A percentile compares a stretch with the other conserved stretches of the same genome.
Conservation (phyloP, 2,329 filamentous ascomycete genomes). For the Biscogniauxia marginata region DNA sequence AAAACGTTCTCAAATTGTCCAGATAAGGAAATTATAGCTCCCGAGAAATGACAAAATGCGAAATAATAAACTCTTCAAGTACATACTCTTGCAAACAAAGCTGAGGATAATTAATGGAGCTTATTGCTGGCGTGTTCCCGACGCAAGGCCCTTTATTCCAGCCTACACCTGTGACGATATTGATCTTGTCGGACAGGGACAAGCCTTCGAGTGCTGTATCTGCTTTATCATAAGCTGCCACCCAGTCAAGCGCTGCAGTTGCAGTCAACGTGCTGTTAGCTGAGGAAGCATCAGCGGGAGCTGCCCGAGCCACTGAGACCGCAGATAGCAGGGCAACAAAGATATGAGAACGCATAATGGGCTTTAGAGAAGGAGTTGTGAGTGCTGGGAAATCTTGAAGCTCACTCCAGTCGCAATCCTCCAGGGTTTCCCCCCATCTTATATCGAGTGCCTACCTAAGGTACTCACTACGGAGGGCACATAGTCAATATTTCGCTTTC, state of each 20-base stretch:
- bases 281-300: constrained; percentile 6
- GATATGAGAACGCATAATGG: constrained; percentile 21
- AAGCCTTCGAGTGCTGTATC: constrained; percentile 65
- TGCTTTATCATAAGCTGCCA: constrained; percentile 68
- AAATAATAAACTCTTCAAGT: no score
- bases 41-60: no score
- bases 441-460: constrained; percentile 11
- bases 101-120: constrained; percentile 63
- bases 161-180: constrained; percentile 73
- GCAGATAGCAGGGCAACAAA: constrained; percentile 19
- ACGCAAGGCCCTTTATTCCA: constrained; percentile 72
- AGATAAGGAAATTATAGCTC: no score
- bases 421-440: constrained; percentile 12
- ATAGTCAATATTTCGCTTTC: constrained; percentile 15
- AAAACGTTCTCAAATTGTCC: no score
- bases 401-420: not conserved
- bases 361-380: not conserved
- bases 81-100: constrained; percentile 83
- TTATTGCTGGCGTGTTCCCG: constrained; percentile 57
- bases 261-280: constrained; percentile 1
- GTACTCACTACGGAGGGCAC: constrained; percentile 2
- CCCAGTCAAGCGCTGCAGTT: constrained; percentile 48
- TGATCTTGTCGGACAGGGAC: constrained; percentile 74
- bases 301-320: constrained; percentile 13
- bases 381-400: not conserved